Percentiles rank a stretch among this genome's conserved stretches.
Conservation (phyloP, 768 basidiomycete species). For the Kwoniella botswanensis region DNA sequence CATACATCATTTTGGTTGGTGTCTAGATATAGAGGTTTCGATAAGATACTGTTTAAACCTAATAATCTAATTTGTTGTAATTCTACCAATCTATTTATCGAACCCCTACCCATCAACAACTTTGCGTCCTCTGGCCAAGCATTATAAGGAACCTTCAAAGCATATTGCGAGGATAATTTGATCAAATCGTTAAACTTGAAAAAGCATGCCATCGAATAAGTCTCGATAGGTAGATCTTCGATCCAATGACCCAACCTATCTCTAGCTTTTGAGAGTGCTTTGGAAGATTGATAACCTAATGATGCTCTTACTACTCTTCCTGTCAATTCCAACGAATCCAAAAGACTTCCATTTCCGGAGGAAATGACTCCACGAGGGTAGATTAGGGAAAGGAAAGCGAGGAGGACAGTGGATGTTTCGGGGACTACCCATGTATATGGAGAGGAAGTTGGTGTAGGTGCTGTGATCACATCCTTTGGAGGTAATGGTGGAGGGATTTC, state of each 20-base stretch:
- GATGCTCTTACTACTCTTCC: constrained; percentile 43
- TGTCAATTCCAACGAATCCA: constrained; percentile 37
- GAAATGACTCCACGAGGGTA: constrained; percentile 40
- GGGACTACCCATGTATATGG: constrained; percentile 52
- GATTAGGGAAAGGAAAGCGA: constrained; percentile 48
- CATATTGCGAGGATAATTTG: constrained; percentile 31
- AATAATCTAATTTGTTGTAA: constrained; percentile 27
- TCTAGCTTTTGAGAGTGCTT: constrained; percentile 36
- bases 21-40: background rate
- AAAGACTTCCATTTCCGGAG: background rate
- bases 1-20: background rate
- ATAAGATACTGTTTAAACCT: constrained; percentile 36
- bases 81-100: constrained; percentile 14
- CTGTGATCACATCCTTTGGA: constrained; percentile 29
- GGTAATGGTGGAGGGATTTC: constrained; percentile 30
- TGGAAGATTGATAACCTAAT: constrained; percentile 50
- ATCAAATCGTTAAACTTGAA: constrained; percentile 51
- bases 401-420: constrained; percentile 40
- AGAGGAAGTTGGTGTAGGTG: constrained; percentile 47
- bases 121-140: constrained; percentile 34
- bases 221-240: constrained; percentile 25
- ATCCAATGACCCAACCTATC: constrained; percentile 33
- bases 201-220: constrained; percentile 44
- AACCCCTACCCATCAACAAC: constrained; percentile 36
- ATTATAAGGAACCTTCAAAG: constrained; percentile 22